Evolutionary conservation across 352 stramenopile genomes (phyloP), one percentile per base, ranked within the genome.

Genomic region (Globisporangium alternatum): DNA sequence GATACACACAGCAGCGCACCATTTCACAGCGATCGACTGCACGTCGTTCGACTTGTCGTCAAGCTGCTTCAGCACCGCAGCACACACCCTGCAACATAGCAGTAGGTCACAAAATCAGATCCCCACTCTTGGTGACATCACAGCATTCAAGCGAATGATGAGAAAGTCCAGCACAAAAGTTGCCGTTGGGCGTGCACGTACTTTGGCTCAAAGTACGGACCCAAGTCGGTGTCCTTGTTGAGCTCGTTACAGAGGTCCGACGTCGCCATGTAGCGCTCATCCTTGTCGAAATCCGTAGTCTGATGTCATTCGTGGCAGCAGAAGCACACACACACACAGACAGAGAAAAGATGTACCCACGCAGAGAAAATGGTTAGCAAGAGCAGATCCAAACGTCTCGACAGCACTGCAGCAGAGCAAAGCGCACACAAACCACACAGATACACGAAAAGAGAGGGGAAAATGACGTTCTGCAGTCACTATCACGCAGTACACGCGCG

Each of bases 211-310:
- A 96, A 74, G 66, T 89, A 91, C 61, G 76, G 56, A 33, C 83
- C 90, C 49, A 98, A 74, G 60, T 97, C 92, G 48, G 93, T 74
- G 74, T 98, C 95, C 76, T 98, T 97, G 68, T 90, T 83, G 37
- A 99, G 88, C 60, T 98, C 92, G 44, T 91, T 93, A 76, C 96
- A 99, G 48, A 99, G 84, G 78, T 99, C 97, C 28, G 91, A 98
- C 21, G 97, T 99, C 37, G 97, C 97, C 97, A 99, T 99, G 81
- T 99, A 99, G 30, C 97, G 95, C 80, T 99, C 97, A 91, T 99
- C 97, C 75, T 99, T 98, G 85, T 98, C 91, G 65, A 92, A 96
- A 62, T 94, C 83, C 45, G 81, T 92, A 21, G 85, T 93, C 85
- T 93, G 45, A 51, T 10, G 56, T 3, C 25, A 67, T 1, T 17